These are phyloP conservation scores for Talaromyces sp. DNA, from an alignment of 2,329 filamentous ascomycete species.

Conservation along the genomic window DNA sequence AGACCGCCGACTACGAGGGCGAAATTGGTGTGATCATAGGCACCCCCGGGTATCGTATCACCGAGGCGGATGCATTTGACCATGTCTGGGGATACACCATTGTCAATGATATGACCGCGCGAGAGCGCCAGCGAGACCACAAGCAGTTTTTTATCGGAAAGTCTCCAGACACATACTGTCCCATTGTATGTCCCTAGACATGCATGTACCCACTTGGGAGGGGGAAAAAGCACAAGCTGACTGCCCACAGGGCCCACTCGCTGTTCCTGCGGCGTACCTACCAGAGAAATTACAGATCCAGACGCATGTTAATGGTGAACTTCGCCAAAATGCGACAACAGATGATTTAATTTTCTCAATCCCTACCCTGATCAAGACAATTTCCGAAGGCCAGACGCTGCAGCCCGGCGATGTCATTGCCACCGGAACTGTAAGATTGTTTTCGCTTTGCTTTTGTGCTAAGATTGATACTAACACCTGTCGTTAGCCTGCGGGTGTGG, in stretches of 20 bases:
- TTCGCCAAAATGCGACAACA: conserved; percentile 42
- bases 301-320: conserved; percentile 47
- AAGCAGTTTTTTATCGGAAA: background rate
- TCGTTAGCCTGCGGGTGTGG: conserved; percentile 37
- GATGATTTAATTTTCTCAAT: background rate
- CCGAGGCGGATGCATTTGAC: conserved; percentile 40
- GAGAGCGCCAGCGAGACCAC: background rate
- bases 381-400: conserved; percentile 1
- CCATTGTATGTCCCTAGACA: background rate
- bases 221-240: background rate
- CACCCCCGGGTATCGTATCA: conserved; percentile 40
- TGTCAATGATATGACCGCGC: conserved; percentile 32
- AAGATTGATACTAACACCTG: background rate
- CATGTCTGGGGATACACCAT: conserved; percentile 55
- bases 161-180: background rate
- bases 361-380: background rate
- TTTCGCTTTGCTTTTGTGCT: background rate
- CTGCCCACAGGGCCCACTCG: background rate
- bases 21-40: conserved; percentile 48
- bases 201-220: background rate
- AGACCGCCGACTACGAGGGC: conserved; percentile 47
- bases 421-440: background rate
- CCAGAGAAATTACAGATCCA: conserved; percentile 36
- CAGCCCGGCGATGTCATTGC: background rate
- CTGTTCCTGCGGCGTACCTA: conserved; percentile 22